Base-by-base conservation (phyloP, 1,284 basidiomycete genomes). In the Mycena citricolor region DNA sequence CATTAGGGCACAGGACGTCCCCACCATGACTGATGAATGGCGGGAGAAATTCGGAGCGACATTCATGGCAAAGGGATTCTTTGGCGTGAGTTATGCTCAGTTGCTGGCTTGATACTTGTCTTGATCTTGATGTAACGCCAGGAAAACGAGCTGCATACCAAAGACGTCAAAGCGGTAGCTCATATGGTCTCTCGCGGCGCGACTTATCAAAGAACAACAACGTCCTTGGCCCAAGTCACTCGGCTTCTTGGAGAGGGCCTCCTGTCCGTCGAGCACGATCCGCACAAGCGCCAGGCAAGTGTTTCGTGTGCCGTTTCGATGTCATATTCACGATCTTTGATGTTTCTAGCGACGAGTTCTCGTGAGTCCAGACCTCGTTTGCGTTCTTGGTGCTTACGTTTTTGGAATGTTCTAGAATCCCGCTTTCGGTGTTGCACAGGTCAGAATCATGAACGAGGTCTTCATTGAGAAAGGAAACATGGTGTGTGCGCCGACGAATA, bases 141-240 rank as follows among this genome's bases (percentile, higher is more conserved):
- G 76, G 85, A 88, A 47, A 71, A 80, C 39, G 78, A 86, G 23
- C 73, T 90, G 1, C 68, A 89, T 24, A 85, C 87, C 0, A 68
- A 87, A 19, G 87, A 90, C 59, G 83, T 85, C 3, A 60, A 74
- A 14, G 80, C 86, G 0, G 57, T 90, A 20, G 64, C 71, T 8
- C 76, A 90, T 57, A 69, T 90, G n/a, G 65, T 90, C 40, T 86
- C 83, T 58, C 71, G 86, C 48, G 71, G 76, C 0, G 70, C 69
- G 11, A 68, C 79, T 16, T 90, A 89, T 57, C 81, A 89, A 63
- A 90, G 90, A 56, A n/a, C n/a, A n/a, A n/a, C n/a, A n/a, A n/a
- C n/a, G n/a, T n/a, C n/a, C n/a, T n/a, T n/a, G n/a, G n/a, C n/a
- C n/a, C n/a, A n/a, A n/a, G n/a, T n/a, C n/a, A n/a, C n/a, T n/a